Base-by-base conservation (phyloP, 2,329 filamentous ascomycete species). In the Cordyceps sp. region DNA sequence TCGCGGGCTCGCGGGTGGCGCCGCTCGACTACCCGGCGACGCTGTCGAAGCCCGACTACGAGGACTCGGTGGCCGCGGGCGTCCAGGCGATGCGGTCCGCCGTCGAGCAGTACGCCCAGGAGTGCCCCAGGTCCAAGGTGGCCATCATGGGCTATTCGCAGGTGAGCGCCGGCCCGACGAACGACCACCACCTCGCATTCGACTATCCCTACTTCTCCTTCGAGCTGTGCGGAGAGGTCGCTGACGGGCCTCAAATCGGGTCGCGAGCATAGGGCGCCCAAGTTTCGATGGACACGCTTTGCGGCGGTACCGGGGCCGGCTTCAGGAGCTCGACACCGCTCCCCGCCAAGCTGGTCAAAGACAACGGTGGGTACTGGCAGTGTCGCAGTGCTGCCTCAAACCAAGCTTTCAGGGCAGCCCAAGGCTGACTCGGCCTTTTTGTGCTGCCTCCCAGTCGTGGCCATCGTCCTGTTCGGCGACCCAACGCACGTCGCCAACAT, bases 71-170 rank as follows among this genome's bases (percentile, higher is more conserved):
- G 34, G 33, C 21, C n/a, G 42, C 43, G 5, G 58, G 58, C 19
- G 43, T 45, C 26, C 26, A 44, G 26, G 45, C 41, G 22, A 36
- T 59, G 44, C 50, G 44, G 14, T 27, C 42, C 19, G 41, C 44
- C 30, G 36, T 61, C 26, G 38, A 39, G 10, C 35, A 42, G 16
- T 59, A 61, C 36, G 40, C 42, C 38, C 30, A 42, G 20, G 42
- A 42, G 5, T 61, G 58, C 25, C 56, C 57, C 7, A 37, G 49
- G n/a, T 46, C 44, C 33, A 58, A 59, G 43, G 45, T 61, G 30
- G 57, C 54, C 5, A 39, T 61, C 20, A 30, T 61, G 28, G 58
- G 57, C 1, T 61, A 55, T 36, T 61, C 58, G 2, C 58, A 61
- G 48, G 54, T 51, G 13, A 17, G 9, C 9, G 15, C 14, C 14